Conservation (phyloP, 495 filamentous ascomycete genomes). For the Annulohypoxylon moriforme region DNA sequence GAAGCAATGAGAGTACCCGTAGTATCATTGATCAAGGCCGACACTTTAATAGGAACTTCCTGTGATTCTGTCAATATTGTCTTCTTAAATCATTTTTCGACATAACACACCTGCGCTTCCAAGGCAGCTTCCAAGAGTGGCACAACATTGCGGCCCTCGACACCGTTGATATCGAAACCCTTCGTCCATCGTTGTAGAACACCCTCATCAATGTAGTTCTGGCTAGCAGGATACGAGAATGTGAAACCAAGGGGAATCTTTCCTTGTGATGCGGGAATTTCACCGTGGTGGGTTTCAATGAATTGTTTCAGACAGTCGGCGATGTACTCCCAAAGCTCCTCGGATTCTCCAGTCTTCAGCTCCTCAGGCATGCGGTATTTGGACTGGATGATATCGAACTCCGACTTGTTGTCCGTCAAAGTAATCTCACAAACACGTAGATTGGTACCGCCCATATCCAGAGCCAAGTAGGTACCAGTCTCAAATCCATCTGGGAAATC, state of each 20-base stretch:
- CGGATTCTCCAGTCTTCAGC: slow-evolving; percentile 87
- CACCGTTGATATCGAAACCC: slow-evolving; percentile 96
- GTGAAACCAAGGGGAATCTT: slow-evolving; percentile 93
- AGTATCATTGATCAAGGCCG: slow-evolving; percentile 96
- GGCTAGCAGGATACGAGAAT: slow-evolving; percentile 96
- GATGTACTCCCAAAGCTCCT: slow-evolving; percentile 97
- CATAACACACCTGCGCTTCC: slow-evolving; percentile 71
- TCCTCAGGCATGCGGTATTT: slow-evolving; percentile 98
- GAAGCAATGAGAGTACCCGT: slow-evolving; percentile 99
- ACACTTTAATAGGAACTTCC: slow-evolving; percentile 92
- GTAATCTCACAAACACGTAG: slow-evolving; percentile 97
- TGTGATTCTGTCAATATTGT: slow-evolving; percentile 46
- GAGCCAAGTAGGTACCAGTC: slow-evolving; percentile 88
- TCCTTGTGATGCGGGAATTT: slow-evolving; percentile 65
- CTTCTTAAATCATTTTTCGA: slow-evolving; percentile 18
- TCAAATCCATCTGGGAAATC: slow-evolving; percentile 90
- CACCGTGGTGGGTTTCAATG: slow-evolving; percentile 87
- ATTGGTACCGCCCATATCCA: slow-evolving; percentile 99
- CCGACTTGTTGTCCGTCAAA: slow-evolving; percentile 88
- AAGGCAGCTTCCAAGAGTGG: slow-evolving; percentile 90
- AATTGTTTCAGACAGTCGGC: slow-evolving; percentile 98
- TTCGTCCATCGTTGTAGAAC: slow-evolving; percentile 98
- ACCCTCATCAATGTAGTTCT: slow-evolving; percentile 96
- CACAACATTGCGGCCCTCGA: slow-evolving; percentile 94
- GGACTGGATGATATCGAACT: slow-evolving; percentile 98